phyloP scores from a whole-genome alignment of 495 filamentous ascomycete genomes.

The Daldinia bambusicola region DNA sequence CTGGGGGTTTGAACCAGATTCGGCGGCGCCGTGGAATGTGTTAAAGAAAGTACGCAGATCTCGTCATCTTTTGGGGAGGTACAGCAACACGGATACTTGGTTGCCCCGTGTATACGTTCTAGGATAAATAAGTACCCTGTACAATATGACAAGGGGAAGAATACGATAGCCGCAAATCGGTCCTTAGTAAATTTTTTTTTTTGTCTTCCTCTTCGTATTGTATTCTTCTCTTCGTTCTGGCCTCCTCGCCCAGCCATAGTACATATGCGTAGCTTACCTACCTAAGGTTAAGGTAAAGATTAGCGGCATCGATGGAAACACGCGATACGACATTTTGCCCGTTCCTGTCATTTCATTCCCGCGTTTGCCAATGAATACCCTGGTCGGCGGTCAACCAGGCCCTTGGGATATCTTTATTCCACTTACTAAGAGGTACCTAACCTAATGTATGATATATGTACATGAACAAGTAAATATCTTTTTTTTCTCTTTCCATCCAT shows the following conservation, averaged over 20 bases:
- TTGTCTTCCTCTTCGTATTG: background rate
- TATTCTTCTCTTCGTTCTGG: constrained; percentile 5
- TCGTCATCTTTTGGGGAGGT: constrained; percentile 1
- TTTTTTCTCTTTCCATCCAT: background rate
- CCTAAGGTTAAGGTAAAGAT: constrained; percentile 16
- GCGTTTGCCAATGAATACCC: constrained; percentile 28
- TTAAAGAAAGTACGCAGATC: background rate
- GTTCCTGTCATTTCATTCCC: constrained; percentile 42
- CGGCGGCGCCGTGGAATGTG: background rate
- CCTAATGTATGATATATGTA: background rate
- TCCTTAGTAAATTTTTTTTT: background rate
- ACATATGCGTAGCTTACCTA: constrained; percentile 1
- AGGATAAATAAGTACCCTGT: background rate
- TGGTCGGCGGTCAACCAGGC: constrained; percentile 29
- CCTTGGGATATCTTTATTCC: constrained; percentile 17
- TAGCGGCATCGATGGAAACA: constrained; percentile 32
- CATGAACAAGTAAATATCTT: background rate
- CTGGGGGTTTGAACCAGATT: constrained; percentile 13
- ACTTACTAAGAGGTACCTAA: too few species aligned
- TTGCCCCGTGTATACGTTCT: background rate
- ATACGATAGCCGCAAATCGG: background rate
- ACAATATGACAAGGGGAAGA: background rate
- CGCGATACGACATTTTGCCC: constrained; percentile 37
- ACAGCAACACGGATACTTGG: background rate
- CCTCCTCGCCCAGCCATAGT: constrained; percentile 8